phyloP scores from a whole-genome alignment of 2,329 filamentous ascomycete genomes.

The Grosmannia serpens region DNA sequence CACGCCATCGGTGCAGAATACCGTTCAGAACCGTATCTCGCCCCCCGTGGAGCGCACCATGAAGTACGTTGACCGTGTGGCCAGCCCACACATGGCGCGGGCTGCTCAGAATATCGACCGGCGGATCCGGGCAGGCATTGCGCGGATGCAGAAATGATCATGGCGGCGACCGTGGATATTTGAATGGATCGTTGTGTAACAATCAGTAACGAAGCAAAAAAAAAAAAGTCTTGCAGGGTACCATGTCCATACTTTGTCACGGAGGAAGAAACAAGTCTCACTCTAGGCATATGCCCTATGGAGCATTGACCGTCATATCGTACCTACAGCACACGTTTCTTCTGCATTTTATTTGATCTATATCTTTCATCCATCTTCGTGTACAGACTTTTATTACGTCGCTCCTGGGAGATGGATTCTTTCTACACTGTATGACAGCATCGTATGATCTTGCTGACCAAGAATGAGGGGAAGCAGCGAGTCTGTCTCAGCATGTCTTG shows the following conservation, averaged over 20 bases:
- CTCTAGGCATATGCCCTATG: no score
- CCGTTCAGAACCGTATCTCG: slow-evolving; percentile 34
- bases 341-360: no score
- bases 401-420: no score
- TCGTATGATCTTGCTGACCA: background rate
- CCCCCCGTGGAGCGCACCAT: slow-evolving; percentile 34
- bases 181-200: background rate
- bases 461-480: background rate
- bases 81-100: slow-evolving; percentile 28
- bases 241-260: background rate
- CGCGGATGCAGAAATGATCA: slow-evolving; percentile 15
- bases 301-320: no score
- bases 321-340: no score
- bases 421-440: background rate
- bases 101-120: slow-evolving; percentile 36
- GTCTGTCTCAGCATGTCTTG: no score
- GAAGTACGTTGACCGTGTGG: slow-evolving; percentile 34
- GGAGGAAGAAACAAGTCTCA: no score
- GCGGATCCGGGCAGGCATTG: slow-evolving; percentile 35
- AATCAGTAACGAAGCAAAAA: background rate
- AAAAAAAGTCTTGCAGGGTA: background rate
- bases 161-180: background rate
- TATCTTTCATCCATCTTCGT: no score
- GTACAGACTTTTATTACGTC: no score
- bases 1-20: slow-evolving; percentile 30